Conservation (phyloP, 139 green algal genomes). For the Klebsormidium nitens region DNA sequence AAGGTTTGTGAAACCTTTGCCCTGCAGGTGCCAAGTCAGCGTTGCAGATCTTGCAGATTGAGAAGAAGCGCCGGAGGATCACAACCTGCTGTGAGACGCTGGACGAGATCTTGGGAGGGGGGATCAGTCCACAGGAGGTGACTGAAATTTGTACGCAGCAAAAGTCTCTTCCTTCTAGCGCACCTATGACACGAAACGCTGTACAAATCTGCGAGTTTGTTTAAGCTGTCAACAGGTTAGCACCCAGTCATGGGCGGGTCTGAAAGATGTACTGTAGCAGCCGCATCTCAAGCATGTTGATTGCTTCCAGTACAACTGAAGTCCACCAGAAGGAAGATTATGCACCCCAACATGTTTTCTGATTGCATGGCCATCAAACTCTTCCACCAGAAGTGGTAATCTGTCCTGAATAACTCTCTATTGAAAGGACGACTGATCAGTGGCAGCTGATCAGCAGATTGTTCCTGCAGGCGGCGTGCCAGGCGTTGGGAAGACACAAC, state of each 20-base stretch:
- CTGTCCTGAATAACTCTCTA: too few species aligned
- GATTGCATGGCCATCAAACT: too few species aligned
- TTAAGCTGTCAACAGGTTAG: neutral
- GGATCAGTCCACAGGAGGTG: conserved; percentile 15
- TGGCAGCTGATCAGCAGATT: too few species aligned
- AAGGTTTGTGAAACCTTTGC: too few species aligned
- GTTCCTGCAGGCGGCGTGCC: conserved; percentile 28
- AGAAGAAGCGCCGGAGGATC: conserved; percentile 16
- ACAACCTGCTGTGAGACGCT: conserved; percentile 11
- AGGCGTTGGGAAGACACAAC: conserved; percentile 36
- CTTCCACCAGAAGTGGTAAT: too few species aligned
- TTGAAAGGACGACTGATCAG: too few species aligned
- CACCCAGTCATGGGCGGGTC: neutral
- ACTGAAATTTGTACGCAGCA: conserved; percentile 34
- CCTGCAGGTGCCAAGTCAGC: conserved; percentile 24
- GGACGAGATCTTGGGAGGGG: conserved; percentile 25
- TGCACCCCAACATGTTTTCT: too few species aligned
- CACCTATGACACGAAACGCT: neutral
- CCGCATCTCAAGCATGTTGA: neutral
- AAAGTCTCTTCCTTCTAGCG: neutral
- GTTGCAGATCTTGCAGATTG: conserved; percentile 17
- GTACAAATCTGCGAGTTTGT: neutral
- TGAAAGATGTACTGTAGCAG: neutral
- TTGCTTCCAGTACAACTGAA: neutral
- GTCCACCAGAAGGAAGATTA: too few species aligned